Evolutionary conservation across 192 early-diverging fungal species (phyloP).

Genomic region (Gonapodya sp.): DNA sequence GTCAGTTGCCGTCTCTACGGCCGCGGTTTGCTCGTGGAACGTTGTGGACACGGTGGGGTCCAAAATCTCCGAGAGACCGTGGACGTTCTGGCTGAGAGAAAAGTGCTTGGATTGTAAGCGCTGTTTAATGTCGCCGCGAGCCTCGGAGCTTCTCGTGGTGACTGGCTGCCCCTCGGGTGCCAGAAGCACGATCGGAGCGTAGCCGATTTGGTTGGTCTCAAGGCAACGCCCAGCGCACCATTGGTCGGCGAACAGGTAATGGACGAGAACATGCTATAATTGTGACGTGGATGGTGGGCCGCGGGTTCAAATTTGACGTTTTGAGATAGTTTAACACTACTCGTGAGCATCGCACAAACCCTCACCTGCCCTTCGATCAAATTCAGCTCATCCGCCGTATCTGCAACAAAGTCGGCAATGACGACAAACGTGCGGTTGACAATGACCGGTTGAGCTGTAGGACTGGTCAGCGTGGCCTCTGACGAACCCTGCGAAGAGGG

Average conservation of each 20-base stretch:
- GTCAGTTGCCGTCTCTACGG: background rate
- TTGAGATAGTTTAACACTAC: background rate
- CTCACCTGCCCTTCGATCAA: background rate
- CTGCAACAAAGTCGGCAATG: background rate
- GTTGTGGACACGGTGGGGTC: background rate
- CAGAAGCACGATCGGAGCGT: background rate
- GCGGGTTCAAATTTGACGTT: background rate
- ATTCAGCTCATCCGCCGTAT: background rate
- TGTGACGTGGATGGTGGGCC: background rate
- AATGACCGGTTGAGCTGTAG: background rate
- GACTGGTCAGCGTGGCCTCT: no score
- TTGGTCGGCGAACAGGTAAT: background rate
- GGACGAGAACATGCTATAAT: background rate
- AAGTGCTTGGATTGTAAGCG: background rate
- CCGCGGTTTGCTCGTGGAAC: background rate
- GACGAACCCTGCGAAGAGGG: background rate
- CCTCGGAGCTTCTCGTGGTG: background rate
- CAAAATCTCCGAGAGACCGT: background rate
- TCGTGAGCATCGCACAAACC: no score
- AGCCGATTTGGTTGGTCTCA: background rate
- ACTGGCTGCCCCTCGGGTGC: background rate
- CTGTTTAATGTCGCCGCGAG: background rate
- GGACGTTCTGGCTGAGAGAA: background rate
- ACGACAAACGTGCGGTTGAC: background rate
- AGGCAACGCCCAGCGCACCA: background rate